Conservation (phyloP, 2,329 filamentous ascomycete genomes). For the Leptographium lundbergii region DNA sequence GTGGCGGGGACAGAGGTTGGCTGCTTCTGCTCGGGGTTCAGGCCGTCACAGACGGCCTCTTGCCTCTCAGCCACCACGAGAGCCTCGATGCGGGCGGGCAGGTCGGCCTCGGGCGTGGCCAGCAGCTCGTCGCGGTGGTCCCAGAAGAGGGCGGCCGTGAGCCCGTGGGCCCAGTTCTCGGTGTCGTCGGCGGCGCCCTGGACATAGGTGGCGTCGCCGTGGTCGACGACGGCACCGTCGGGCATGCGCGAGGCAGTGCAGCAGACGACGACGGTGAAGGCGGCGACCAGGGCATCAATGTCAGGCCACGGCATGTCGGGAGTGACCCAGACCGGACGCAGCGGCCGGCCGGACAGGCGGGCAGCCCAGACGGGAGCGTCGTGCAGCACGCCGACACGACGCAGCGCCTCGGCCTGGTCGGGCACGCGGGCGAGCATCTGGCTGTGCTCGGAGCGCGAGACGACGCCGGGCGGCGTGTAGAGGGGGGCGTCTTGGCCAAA, state of each 20-base stretch:
- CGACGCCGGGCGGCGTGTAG: constrained; percentile 57
- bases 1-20: no score
- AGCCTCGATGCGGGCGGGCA: constrained; percentile 34
- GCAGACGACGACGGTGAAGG: constrained; percentile 64
- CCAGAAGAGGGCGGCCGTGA: constrained; percentile 78
- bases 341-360: constrained; percentile 51
- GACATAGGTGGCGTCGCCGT: constrained; percentile 88
- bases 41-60: no score
- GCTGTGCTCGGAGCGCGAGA: constrained; percentile 62
- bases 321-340: constrained; percentile 67
- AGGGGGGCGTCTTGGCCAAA: constrained; percentile 50
- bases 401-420: constrained; percentile 38
- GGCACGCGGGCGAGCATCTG: constrained; percentile 57
- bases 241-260: constrained; percentile 70
- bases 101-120: constrained; percentile 49
- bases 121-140: constrained; percentile 48
- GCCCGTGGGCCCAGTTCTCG: constrained; percentile 78
- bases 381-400: constrained; percentile 44
- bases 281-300: constrained; percentile 20
- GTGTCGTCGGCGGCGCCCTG: constrained; percentile 93
- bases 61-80: constrained; percentile 24
- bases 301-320: constrained; percentile 22
- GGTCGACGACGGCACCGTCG: constrained; percentile 47
- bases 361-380: constrained; percentile 19
- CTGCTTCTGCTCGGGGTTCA: no score